phyloP scores from a whole-genome alignment of 75 land plant genomes.

The Chamaecyparis obtusa region DNA sequence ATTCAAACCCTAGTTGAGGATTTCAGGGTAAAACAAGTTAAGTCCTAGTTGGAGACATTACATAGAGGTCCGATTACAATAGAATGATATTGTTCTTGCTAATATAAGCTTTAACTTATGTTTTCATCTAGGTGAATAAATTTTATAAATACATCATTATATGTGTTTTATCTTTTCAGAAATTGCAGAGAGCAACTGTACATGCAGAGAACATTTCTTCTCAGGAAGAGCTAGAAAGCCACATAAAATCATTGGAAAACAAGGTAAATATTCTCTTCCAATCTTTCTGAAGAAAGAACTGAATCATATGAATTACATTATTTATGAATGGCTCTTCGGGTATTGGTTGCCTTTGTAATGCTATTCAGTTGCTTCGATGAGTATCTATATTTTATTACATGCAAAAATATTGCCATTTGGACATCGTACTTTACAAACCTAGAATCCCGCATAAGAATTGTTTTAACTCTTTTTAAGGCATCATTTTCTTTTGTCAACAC shows the following conservation, averaged over 20 bases:
- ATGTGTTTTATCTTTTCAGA: neutral
- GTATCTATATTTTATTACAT: neutral
- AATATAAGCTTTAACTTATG: neutral
- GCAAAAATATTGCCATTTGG: neutral
- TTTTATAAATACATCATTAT: neutral
- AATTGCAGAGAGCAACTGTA: constrained; percentile 4
- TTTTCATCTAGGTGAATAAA: neutral
- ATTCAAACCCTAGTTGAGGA: too few species aligned
- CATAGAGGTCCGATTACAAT: neutral
- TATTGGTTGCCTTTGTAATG: neutral
- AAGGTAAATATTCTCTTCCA: constrained; percentile 5
- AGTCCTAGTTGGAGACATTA: too few species aligned
- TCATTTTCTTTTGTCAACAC: neutral
- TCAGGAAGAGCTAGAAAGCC: constrained; percentile 3
- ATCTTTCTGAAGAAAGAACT: neutral
- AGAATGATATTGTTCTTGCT: constrained; percentile 1
- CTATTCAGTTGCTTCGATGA: neutral
- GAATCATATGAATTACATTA: neutral
- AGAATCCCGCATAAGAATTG: neutral
- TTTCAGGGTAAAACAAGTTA: too few species aligned
- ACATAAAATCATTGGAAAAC: neutral
- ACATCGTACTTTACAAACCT: neutral
- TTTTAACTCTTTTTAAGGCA: neutral
- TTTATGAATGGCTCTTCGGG: neutral
- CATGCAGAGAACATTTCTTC: constrained; percentile 1